Conservation (phyloP, 108 stramenopile species). For the Pseudonitzschia delicatissima region DNA sequence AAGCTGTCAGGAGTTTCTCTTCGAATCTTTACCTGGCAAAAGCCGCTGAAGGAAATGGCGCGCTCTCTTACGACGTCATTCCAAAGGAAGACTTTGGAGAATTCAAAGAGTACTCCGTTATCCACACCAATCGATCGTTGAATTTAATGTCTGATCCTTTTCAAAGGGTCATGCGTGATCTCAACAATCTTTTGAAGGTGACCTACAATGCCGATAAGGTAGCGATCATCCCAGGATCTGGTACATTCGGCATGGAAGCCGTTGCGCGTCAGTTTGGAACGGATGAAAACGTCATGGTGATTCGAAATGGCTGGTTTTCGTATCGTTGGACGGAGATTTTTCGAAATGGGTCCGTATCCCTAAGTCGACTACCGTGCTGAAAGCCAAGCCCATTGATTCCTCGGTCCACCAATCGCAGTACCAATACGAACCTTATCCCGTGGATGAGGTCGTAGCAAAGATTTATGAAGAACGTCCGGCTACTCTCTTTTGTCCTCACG, state of each 20-base stretch:
- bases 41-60: no score
- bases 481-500: constrained; percentile 87
- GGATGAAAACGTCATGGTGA: constrained; percentile 87
- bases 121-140: constrained; percentile 88
- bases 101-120: constrained; percentile 85
- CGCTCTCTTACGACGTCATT: constrained; percentile 39
- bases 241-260: constrained; percentile 90
- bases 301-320: constrained; percentile 91
- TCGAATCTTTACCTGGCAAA: neutral
- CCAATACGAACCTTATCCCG: constrained; percentile 80
- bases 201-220: constrained; percentile 91
- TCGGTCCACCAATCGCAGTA: constrained; percentile 37
- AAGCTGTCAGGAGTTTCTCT: neutral
- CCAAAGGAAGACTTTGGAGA: constrained; percentile 75
- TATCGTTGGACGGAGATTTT: constrained; percentile 95
- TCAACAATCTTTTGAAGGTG: constrained; percentile 71
- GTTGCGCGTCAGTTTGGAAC: constrained; percentile 92
- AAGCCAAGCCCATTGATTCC: constrained; percentile 58
- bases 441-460: constrained; percentile 79
- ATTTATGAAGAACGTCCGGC: constrained; percentile 81
- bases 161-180: constrained; percentile 86
- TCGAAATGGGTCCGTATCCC: constrained; percentile 85
- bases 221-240: constrained; percentile 88
- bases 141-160: constrained; percentile 92
- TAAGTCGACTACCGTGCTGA: constrained; percentile 79